Base-by-base conservation (phyloP, 2,329 filamentous ascomycete species). In the Cladophialophora chaetospira region DNA sequence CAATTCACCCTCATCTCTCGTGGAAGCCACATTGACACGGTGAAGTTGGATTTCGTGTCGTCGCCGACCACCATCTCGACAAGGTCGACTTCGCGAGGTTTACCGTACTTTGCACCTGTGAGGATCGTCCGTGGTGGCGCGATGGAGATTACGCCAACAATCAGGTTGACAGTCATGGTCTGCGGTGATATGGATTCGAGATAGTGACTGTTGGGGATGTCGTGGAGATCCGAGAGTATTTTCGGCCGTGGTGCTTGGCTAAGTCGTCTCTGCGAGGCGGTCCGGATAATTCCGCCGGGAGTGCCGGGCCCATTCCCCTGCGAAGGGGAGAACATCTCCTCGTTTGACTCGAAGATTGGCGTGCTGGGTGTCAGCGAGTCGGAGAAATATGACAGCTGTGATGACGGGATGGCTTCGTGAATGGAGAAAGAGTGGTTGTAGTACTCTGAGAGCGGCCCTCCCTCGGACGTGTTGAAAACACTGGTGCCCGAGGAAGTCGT, bases 11-110 rank as follows among this genome's bases (percentile, higher is more conserved):
- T 55, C 59, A 61, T 66, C 28, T 63, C 67, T 35, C 60, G 66
- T 63, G 59, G 61, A 1, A 96, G 75, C 93, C 93, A 97, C 70
- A 96, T 91, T 2, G 88, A 92, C 53, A 97, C 79, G 25, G 81
- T 84, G 72, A 97, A 96, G 2, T 88, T 88, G 0, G 89, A 83
- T 62, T 81, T 83, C 0, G 91, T 96, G 49, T 96, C 89, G 70
- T 97, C 93, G 4, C 89, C 92, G 1, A 97, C 84, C 1, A 92
- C 77, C 2, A 94, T 72, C 71, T 96, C 91, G 36, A 93, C 76
- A 2, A 96, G 79, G 4, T 88, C 82, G 49, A 87, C 79, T 40
- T 77, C 72, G 25, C 58, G 44, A n/a, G 61, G 61, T 58, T 73
- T 74, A 51, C 74, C 77, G 67, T 76, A 77, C 5, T 78, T 77